These are phyloP conservation scores for Colletotrichum paranaense DNA, from an alignment of 2,329 filamentous ascomycete species.

Conservation along the genomic window DNA sequence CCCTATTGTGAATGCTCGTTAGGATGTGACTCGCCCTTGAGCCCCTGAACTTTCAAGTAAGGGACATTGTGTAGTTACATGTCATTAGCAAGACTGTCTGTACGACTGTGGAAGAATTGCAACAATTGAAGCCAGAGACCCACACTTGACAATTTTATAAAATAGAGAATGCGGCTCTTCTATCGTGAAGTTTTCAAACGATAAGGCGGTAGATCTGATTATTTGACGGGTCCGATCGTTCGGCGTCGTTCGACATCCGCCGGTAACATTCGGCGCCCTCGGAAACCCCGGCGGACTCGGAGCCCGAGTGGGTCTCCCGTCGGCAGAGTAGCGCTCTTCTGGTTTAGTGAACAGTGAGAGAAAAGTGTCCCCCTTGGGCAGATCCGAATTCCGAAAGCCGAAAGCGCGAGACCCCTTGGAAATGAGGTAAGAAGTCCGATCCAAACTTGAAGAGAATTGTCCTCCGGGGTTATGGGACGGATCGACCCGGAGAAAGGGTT, in stretches of 20 bases:
- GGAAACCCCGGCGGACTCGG: neutral
- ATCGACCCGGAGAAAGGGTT: neutral
- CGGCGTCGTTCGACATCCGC: too few species aligned
- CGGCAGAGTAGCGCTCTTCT: neutral
- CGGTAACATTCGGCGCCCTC: neutral
- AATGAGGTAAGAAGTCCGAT: too few species aligned
- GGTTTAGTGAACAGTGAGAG: neutral
- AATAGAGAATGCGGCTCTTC: neutral
- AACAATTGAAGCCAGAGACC: neutral
- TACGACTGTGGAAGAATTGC: too few species aligned
- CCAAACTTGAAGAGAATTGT: neutral
- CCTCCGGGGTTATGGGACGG: neutral
- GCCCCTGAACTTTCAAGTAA: neutral
- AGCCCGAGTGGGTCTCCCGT: neutral
- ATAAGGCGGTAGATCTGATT: neutral
- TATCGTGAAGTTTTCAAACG: neutral
- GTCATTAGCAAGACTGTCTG: too few species aligned
- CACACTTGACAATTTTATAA: neutral
- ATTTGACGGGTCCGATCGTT: neutral
- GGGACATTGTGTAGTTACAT: too few species aligned
- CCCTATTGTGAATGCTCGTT: rapidly evolving
- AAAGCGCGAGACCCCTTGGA: neutral
- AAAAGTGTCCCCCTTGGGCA: too few species aligned
- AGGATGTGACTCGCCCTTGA: neutral
- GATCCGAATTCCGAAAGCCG: constrained; percentile 3